Evolutionary conservation across 768 basidiomycete species (phyloP).

Genomic region (Phanerochaete sordida): DNA sequence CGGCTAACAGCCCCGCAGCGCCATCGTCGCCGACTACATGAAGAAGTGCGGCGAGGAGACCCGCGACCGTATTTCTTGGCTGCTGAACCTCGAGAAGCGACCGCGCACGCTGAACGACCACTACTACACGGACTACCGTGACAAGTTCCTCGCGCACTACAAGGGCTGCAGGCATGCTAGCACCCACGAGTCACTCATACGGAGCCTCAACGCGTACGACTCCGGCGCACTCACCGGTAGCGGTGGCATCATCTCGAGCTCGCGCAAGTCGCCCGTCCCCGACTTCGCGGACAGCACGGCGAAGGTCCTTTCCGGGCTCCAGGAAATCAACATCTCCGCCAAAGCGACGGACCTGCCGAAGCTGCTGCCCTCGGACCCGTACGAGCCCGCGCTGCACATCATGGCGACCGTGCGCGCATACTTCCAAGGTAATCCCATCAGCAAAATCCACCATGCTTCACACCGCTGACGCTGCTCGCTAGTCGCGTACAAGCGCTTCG

Average conservation of each 20-base stretch:
- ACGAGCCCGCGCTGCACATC: conserved; percentile 55
- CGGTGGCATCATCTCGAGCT: background rate
- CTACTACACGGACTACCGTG: conserved; percentile 43
- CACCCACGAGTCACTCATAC: conserved; percentile 15
- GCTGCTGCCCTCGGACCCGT: conserved; percentile 46
- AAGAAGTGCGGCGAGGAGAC: conserved; percentile 38
- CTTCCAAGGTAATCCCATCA: conserved; percentile 55
- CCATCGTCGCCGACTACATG: conserved; percentile 49
- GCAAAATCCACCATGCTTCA: background rate
- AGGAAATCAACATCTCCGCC: conserved; percentile 31
- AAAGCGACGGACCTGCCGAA: conserved; percentile 43
- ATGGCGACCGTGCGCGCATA: conserved; percentile 74
- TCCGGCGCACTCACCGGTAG: background rate
- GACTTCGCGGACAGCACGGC: conserved; percentile 24
- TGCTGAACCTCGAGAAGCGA: conserved; percentile 43
- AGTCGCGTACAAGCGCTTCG: conserved; percentile 44
- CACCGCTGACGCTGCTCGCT: background rate
- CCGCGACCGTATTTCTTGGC: conserved; percentile 42
- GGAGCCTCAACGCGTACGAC: background rate
- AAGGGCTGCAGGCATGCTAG: conserved; percentile 13
- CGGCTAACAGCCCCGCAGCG: conserved; percentile 28
- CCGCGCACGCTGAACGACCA: conserved; percentile 50
- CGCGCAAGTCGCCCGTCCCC: background rate
- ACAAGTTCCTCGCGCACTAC: conserved; percentile 27
- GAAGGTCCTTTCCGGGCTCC: conserved; percentile 29